These are phyloP conservation scores for Mycena sanguinolenta DNA, from an alignment of 768 basidiomycete genomes.

Conservation along the genomic window DNA sequence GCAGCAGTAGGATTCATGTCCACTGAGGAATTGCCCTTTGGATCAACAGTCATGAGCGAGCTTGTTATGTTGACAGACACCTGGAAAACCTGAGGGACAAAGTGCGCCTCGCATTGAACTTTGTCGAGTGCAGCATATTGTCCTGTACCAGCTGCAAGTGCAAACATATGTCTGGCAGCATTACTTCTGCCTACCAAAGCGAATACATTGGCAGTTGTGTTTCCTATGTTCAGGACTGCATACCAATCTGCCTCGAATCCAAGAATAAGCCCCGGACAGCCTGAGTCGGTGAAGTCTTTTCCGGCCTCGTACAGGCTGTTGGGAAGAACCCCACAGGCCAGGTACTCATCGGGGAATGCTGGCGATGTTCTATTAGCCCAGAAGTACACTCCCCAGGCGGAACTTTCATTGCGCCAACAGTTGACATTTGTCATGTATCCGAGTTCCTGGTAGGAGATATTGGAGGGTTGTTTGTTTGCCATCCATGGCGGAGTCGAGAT, in stretches of 20 bases:
- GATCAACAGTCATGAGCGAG: conserved; percentile 1
- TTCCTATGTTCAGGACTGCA: not conserved
- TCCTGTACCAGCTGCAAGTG: conserved; percentile 2
- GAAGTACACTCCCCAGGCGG: conserved; percentile 3
- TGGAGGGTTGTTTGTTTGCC: too few species aligned
- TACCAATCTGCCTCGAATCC: not conserved
- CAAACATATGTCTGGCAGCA: conserved; percentile 5
- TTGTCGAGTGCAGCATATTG: not conserved
- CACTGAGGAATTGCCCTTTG: not conserved
- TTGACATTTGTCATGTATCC: conserved; percentile 7
- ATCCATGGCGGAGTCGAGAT: too few species aligned
- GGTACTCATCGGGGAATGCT: not conserved
- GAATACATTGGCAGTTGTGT: not conserved
- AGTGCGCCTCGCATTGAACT: conserved; percentile 13
- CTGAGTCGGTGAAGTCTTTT: not conserved
- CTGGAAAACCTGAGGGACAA: conserved; percentile 1
- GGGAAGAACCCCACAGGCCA: not conserved
- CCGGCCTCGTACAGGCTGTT: conserved; percentile 1
- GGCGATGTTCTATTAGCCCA: not conserved
- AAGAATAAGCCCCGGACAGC: not conserved
- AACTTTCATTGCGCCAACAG: conserved; percentile 5
- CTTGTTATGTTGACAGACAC: conserved; percentile 15
- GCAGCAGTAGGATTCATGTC: conserved; percentile 8
- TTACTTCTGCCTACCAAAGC: not conserved
- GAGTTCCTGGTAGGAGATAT: conserved; percentile 9